Conservation (phyloP, 2,329 filamentous ascomycete species). For the Penicillium nordicum region DNA sequence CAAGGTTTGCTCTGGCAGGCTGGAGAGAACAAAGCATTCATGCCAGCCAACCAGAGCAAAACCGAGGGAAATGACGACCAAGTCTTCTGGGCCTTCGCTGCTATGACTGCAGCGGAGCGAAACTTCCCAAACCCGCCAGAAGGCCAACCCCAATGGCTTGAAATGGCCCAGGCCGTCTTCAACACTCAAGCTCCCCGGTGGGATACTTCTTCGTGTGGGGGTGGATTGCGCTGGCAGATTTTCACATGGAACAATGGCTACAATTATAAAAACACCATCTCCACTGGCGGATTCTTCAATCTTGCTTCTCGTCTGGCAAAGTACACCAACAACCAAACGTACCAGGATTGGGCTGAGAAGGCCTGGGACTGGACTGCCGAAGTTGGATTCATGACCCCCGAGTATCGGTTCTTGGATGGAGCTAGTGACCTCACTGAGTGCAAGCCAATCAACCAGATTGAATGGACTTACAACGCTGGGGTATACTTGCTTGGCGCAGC, state of each 20-base stretch:
- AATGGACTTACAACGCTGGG: slow-evolving; percentile 58
- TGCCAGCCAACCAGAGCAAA: slow-evolving; percentile 42
- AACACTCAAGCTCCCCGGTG: slow-evolving; percentile 72
- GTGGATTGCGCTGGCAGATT: slow-evolving; percentile 57
- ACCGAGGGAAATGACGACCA: slow-evolving; percentile 57
- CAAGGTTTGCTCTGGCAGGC: slow-evolving; percentile 40
- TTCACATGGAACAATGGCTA: slow-evolving; percentile 36
- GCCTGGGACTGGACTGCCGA: slow-evolving; percentile 56
- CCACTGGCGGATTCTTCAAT: slow-evolving; percentile 34
- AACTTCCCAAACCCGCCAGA: slow-evolving; percentile 43
- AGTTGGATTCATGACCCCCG: slow-evolving; percentile 50
- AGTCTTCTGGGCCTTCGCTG: slow-evolving; percentile 56
- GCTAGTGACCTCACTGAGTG: slow-evolving; percentile 53
- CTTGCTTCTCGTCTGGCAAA: slow-evolving; percentile 30
- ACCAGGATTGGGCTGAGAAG: slow-evolving; percentile 63
- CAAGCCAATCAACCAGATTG: slow-evolving; percentile 48
- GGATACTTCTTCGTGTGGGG: slow-evolving; percentile 64
- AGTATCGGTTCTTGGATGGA: slow-evolving; percentile 55
- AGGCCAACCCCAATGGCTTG: slow-evolving; percentile 69
- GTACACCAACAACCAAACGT: slow-evolving; percentile 33
- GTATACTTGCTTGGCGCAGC: slow-evolving; percentile 55
- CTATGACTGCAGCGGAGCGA: slow-evolving; percentile 54
- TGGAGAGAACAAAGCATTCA: slow-evolving; percentile 38
- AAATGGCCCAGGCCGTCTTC: slow-evolving; percentile 73
- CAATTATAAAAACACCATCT: slow-evolving; percentile 36